phyloP scores from a whole-genome alignment of 805 yeast genomes.

The Saturnispora gosingensis region DNA sequence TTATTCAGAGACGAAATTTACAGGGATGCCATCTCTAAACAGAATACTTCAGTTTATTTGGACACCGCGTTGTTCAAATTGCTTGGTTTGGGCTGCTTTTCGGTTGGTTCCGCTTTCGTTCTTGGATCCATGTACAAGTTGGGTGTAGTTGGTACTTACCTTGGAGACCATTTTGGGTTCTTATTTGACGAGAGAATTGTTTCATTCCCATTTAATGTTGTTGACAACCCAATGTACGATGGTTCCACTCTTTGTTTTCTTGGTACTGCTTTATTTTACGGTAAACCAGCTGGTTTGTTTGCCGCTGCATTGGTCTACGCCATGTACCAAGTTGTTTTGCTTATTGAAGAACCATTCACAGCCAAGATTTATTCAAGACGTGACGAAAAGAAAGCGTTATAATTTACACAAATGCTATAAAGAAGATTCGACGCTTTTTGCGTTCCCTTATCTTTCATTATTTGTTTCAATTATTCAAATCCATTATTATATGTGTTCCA shows the following conservation, averaged over 20 bases:
- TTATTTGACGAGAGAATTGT: conserved; percentile 85
- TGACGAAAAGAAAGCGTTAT: conserved; percentile 5
- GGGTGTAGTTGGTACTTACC: conserved; percentile 92
- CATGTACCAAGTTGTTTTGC: conserved; percentile 77
- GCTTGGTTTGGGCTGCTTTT: conserved; percentile 48
- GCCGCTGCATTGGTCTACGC: conserved; percentile 63
- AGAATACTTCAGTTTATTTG: conserved; percentile 55
- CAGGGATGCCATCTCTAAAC: conserved; percentile 61
- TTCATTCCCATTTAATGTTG: conserved; percentile 85
- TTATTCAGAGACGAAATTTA: conserved; percentile 68
- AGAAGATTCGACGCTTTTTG: neutral
- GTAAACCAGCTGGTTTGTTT: conserved; percentile 80
- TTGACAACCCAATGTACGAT: conserved; percentile 93
- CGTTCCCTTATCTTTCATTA: neutral
- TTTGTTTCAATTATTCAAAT: neutral
- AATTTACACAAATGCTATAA: neutral
- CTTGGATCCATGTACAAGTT: conserved; percentile 80
- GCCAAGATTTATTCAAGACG: conserved; percentile 66
- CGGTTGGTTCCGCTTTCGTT: conserved; percentile 72
- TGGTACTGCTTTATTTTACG: conserved; percentile 83
- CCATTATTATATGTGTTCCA: conserved; percentile 3
- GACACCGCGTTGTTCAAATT: conserved; percentile 28
- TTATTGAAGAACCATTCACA: conserved; percentile 94
- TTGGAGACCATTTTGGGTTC: conserved; percentile 96
- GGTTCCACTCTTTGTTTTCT: conserved; percentile 86